Percentiles rank a stretch among this genome's conserved stretches.
phyloP scores from a whole-genome alignment of 2,329 filamentous ascomycete species.

The Pseudogymnoascus sp. region DNA sequence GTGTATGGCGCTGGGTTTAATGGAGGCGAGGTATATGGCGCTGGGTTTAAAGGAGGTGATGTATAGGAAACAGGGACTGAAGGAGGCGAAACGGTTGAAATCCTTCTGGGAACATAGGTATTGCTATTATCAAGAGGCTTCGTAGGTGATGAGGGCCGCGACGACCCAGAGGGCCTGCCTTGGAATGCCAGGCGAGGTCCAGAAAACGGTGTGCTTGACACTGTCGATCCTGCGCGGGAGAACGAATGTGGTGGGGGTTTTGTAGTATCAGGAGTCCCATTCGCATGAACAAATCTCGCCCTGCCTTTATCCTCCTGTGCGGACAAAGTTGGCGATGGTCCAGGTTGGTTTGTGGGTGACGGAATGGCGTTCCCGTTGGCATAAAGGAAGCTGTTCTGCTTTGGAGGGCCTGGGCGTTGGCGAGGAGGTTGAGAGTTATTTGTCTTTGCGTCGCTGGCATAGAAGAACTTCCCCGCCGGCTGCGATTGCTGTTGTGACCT shows the following conservation, averaged over 20 bases:
- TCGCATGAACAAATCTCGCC: constrained; percentile 70
- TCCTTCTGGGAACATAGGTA: constrained; percentile 1
- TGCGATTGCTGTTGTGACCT: not conserved
- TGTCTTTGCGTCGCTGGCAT: constrained; percentile 69
- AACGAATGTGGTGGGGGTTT: constrained; percentile 29
- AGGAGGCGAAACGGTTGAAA: constrained; percentile 3
- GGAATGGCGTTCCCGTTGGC: constrained; percentile 39
- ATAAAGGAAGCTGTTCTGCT: constrained; percentile 38
- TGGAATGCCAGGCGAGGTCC: constrained; percentile 33
- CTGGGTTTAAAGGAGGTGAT: not conserved
- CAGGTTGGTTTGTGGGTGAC: constrained; percentile 24
- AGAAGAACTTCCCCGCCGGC: constrained; percentile 69
- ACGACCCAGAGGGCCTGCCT: not conserved
- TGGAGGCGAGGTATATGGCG: not conserved
- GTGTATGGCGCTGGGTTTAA: not conserved
- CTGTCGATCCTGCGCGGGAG: constrained; percentile 30
- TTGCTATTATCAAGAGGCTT: not conserved
- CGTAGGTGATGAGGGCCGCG: not conserved
- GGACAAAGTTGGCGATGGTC: constrained; percentile 18
- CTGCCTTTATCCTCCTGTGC: constrained; percentile 32
- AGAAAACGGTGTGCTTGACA: constrained; percentile 40
- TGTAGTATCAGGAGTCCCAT: constrained; percentile 50
- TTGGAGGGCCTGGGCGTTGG: constrained; percentile 34
- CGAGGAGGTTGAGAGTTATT: constrained; percentile 18
- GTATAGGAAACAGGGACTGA: not conserved